Conservation (phyloP, 1,284 basidiomycete genomes). For the Fomes fomentarius region DNA sequence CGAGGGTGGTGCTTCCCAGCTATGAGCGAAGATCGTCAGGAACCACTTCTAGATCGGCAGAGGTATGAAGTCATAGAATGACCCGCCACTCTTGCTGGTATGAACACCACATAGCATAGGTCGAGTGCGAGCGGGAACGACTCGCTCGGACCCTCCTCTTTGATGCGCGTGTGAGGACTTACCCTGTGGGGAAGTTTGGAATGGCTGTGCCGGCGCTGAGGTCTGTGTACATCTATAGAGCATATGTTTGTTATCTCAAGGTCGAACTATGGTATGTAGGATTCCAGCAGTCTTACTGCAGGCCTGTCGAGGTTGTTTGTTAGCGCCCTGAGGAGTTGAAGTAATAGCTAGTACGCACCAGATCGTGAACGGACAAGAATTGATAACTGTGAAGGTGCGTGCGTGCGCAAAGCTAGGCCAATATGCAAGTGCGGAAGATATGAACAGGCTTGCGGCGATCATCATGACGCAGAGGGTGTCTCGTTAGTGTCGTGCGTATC, state of each 20-base stretch:
- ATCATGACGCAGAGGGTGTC: not conserved
- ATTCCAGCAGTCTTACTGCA: constrained; percentile 24
- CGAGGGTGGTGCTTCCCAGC: constrained; percentile 37
- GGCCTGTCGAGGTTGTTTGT: constrained; percentile 24
- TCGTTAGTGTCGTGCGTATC: no score
- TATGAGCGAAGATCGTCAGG: no score
- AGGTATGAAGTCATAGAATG: no score
- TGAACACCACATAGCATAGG: no score
- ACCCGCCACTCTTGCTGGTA: no score
- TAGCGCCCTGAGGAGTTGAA: not conserved
- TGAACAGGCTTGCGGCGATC: not conserved
- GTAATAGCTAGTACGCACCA: constrained; percentile 28
- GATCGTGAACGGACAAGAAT: constrained; percentile 39
- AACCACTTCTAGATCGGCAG: no score
- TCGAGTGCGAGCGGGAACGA: no score
- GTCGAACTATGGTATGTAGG: constrained; percentile 18
- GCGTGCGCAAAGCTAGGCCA: not conserved
- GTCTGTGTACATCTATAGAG: constrained; percentile 30
- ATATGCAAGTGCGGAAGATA: not conserved
- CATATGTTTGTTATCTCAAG: constrained; percentile 10
- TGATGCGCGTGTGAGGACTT: not conserved
- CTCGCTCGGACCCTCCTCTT: no score
- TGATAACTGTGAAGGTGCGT: constrained; percentile 36
- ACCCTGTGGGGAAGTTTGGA: constrained; percentile 33
- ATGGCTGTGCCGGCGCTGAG: constrained; percentile 26